These are phyloP conservation scores for Microdochium bolleyi DNA, from an alignment of 2,329 filamentous ascomycete species.

Conservation along the genomic window DNA sequence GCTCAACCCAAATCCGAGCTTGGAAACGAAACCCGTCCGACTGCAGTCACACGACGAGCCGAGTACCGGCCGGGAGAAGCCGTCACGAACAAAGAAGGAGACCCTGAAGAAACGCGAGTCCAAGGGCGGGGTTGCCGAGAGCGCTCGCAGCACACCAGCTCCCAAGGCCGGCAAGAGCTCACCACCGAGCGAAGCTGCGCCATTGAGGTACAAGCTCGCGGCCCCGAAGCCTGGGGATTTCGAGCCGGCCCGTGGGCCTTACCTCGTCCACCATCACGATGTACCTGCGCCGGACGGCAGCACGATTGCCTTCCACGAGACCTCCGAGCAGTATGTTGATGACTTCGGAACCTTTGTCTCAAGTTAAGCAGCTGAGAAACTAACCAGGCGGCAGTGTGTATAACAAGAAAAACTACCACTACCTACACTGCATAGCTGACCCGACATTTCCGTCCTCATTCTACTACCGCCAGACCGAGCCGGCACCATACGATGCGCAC, in stretches of 20 bases:
- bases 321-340: slow-evolving; percentile 52
- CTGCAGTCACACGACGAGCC: slow-evolving; percentile 28
- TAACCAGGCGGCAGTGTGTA: slow-evolving; percentile 34
- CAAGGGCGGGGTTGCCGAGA: slow-evolving; percentile 39
- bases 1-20: slow-evolving; percentile 58
- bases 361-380: slow-evolving; percentile 1
- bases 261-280: slow-evolving; percentile 48
- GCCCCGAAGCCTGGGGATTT: slow-evolving; percentile 56
- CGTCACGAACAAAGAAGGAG: slow-evolving; percentile 53
- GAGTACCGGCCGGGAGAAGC: slow-evolving; percentile 36
- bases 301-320: slow-evolving; percentile 51
- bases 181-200: slow-evolving; percentile 35
- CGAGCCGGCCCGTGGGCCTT: slow-evolving; percentile 47
- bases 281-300: slow-evolving; percentile 39
- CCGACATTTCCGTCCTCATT: slow-evolving; percentile 78
- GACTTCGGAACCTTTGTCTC: not conserved
- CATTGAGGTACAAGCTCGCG: slow-evolving; percentile 56
- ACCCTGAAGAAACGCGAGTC: slow-evolving; percentile 61
- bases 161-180: slow-evolving; percentile 31
- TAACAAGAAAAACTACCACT: slow-evolving; percentile 72
- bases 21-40: slow-evolving; percentile 23
- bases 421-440: slow-evolving; percentile 85
- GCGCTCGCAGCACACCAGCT: slow-evolving; percentile 49
- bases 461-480: slow-evolving; percentile 84
- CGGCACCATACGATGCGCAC: slow-evolving; percentile 72